Evolutionary conservation across 345 rosid genomes (phyloP).

Genomic region (Arabidopsis suecica): DNA sequence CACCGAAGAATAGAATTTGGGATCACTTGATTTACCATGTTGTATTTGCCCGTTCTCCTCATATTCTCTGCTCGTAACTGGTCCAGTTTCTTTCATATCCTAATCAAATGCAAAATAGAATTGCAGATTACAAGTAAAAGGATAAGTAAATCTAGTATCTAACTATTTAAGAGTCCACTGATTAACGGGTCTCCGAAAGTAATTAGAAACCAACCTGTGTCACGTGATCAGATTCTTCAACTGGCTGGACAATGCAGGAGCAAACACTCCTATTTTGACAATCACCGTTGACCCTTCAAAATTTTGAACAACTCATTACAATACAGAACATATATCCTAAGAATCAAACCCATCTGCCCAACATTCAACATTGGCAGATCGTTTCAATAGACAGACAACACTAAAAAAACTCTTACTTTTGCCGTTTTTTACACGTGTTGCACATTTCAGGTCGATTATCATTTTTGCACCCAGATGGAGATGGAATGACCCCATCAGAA

Average conservation of each 20-base stretch:
- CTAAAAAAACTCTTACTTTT: constrained; percentile 54
- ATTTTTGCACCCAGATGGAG: constrained; percentile 37
- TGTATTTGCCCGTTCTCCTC: constrained; percentile 43
- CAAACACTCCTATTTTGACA: constrained; percentile 40
- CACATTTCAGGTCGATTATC: constrained; percentile 44
- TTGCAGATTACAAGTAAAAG: constrained; percentile 15
- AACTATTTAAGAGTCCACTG: background rate
- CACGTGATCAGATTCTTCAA: constrained; percentile 36
- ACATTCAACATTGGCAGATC: constrained; percentile 27
- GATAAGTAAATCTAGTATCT: constrained; percentile 11
- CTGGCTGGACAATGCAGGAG: constrained; percentile 45
- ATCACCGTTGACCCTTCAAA: constrained; percentile 50
- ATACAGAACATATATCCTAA: constrained; percentile 5
- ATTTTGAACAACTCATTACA: constrained; percentile 29
- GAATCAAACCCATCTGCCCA: background rate
- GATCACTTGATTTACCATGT: constrained; percentile 42
- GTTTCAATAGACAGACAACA: constrained; percentile 17
- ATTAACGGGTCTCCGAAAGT: constrained; percentile 12
- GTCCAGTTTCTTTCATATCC: constrained; percentile 64
- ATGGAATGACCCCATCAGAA: constrained; percentile 39
- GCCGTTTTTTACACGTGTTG: constrained; percentile 48
- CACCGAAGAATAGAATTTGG: constrained; percentile 54
- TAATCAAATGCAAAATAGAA: constrained; percentile 52
- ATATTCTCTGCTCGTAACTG: constrained; percentile 37
- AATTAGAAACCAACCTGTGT: constrained; percentile 49